These are phyloP conservation scores for Aphanomyces cochlioides DNA, from an alignment of 352 stramenopile species.

Conservation along the genomic window DNA sequence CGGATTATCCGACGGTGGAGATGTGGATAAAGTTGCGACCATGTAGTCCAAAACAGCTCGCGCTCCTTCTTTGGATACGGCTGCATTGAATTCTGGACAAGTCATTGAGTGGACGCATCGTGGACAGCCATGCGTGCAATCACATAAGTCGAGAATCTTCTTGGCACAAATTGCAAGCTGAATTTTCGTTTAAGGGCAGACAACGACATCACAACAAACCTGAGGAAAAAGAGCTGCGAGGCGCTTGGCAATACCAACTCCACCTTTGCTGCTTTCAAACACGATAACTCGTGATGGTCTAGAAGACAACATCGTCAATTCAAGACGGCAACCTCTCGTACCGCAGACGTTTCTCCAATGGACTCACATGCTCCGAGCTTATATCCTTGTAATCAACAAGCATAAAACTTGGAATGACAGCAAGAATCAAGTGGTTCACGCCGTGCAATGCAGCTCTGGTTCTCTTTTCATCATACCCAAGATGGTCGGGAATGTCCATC, in stretches of 20 bases:
- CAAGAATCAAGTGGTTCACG: conserved; percentile 89
- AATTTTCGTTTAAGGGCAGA: not conserved
- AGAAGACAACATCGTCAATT: not conserved
- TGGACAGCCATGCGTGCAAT: conserved; percentile 76
- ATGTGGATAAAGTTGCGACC: not conserved
- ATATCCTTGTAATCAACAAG: conserved; percentile 83
- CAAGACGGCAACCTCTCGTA: conserved; percentile 28
- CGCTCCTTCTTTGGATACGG: conserved; percentile 81
- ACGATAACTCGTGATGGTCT: conserved; percentile 80
- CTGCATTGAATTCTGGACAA: conserved; percentile 88
- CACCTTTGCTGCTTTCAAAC: conserved; percentile 84
- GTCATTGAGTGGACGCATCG: conserved; percentile 79
- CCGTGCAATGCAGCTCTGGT: conserved; percentile 50
- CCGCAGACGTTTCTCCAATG: conserved; percentile 58
- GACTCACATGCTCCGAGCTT: conserved; percentile 79
- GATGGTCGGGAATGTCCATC: conserved; percentile 85
- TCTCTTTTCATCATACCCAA: conserved; percentile 39
- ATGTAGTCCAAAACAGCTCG: conserved; percentile 66
- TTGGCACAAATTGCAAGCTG: conserved; percentile 54
- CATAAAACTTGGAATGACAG: conserved; percentile 91
- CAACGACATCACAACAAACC: conserved; percentile 34
- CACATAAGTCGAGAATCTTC: conserved; percentile 70
- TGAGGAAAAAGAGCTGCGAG: conserved; percentile 61
- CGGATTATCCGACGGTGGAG: no score
- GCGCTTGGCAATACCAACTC: conserved; percentile 78